phyloP scores from a whole-genome alignment of 495 filamentous ascomycete species.

The Usnea hakonensis region DNA sequence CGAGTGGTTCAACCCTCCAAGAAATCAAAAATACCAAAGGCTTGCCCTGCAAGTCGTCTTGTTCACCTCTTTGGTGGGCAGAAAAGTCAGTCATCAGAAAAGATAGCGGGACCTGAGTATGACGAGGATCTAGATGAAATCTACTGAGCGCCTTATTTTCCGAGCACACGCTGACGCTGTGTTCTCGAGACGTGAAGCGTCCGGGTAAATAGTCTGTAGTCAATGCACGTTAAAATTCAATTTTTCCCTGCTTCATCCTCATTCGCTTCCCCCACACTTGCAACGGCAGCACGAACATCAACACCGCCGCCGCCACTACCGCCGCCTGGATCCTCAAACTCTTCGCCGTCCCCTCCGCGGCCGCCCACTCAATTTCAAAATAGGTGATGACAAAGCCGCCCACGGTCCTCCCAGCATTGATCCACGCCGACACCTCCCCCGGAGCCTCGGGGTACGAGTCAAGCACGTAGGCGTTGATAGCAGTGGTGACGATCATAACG shows the following conservation, averaged over 20 bases:
- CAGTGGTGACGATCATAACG: slow-evolving; percentile 58
- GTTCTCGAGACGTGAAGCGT: too few relatives aligned
- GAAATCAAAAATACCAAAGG: too few relatives aligned
- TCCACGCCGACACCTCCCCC: slow-evolving; percentile 49
- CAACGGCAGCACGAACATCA: neutral
- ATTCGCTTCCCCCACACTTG: neutral
- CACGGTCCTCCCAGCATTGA: slow-evolving; percentile 41
- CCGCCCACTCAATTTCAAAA: slow-evolving; percentile 40
- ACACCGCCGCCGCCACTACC: neutral
- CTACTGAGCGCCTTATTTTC: too few relatives aligned
- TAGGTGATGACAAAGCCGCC: slow-evolving; percentile 47
- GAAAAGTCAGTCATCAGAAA: too few relatives aligned
- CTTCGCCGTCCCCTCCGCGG: neutral
- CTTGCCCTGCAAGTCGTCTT: too few relatives aligned
- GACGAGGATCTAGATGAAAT: too few relatives aligned
- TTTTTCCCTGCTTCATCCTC: neutral
- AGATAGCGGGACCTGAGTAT: too few relatives aligned
- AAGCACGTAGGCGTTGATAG: slow-evolving; percentile 51
- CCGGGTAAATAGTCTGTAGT: too few relatives aligned
- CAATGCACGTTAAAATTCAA: too few relatives aligned
- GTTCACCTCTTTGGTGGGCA: too few relatives aligned
- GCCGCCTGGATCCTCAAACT: neutral
- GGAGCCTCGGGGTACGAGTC: slow-evolving; percentile 51
- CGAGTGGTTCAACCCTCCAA: too few relatives aligned
- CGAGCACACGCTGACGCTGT: too few relatives aligned